Conservation (phyloP, 306 rosid species). For the Cyamopsis tetragonoloba region DNA sequence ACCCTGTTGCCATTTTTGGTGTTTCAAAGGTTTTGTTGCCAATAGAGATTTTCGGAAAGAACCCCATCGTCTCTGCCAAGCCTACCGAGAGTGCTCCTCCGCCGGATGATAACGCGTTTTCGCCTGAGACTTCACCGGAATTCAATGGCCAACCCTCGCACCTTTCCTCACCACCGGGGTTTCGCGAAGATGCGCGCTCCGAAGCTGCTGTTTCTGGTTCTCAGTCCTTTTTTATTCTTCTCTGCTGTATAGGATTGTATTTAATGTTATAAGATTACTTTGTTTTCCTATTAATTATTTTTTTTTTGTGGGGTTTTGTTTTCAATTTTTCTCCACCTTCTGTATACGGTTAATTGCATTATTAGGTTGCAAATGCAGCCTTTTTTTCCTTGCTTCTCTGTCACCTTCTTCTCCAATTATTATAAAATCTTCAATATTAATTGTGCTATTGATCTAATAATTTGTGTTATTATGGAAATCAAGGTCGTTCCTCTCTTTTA, state of each 20-base stretch:
- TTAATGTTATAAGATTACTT: constrained; percentile 57
- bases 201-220: constrained; percentile 30
- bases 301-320: constrained; percentile 46
- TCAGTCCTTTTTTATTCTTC: constrained; percentile 32
- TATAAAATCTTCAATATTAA: constrained; percentile 33
- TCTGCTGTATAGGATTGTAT: constrained; percentile 76
- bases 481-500: constrained; percentile 19
- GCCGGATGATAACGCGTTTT: constrained; percentile 38
- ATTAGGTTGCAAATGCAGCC: constrained; percentile 57
- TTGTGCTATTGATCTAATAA: constrained; percentile 38
- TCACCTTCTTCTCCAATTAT: constrained; percentile 8
- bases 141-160: constrained; percentile 47
- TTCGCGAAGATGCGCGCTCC: constrained; percentile 47
- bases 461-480: constrained; percentile 29
- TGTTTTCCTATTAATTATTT: constrained; percentile 30
- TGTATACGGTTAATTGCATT: constrained; percentile 54
- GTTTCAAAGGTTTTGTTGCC: constrained; percentile 84
- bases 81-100: constrained; percentile 36
- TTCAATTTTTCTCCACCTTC: constrained; percentile 34
- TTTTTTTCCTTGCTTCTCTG: constrained; percentile 8
- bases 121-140: constrained; percentile 56
- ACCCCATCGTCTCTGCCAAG: constrained; percentile 31
- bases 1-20: constrained; percentile 91
- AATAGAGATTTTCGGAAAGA: constrained; percentile 68
- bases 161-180: constrained; percentile 74